Conservation (phyloP, 2,329 filamentous ascomycete species). For the Ophiostoma piceae region DNA sequence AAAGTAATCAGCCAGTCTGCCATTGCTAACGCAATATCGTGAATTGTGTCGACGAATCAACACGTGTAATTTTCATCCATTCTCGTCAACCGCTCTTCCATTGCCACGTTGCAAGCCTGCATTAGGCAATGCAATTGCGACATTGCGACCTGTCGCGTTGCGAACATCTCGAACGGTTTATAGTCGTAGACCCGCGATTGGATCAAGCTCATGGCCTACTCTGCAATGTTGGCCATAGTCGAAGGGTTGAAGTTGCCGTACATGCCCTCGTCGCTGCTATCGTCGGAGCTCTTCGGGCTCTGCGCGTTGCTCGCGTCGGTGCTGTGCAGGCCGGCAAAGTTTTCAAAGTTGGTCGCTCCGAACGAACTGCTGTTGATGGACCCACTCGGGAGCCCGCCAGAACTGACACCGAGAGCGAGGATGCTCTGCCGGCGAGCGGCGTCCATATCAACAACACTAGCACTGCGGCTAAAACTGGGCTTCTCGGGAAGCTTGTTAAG, state of each 20-base stretch:
- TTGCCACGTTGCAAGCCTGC: background rate
- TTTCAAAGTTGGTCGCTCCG: conserved; percentile 27
- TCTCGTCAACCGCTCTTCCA: background rate
- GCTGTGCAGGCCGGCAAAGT: conserved; percentile 43
- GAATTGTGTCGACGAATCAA: background rate
- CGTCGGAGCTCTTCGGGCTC: conserved; percentile 46
- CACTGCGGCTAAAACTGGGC: conserved; percentile 56
- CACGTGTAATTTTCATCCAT: background rate
- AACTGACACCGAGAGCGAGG: conserved; percentile 7
- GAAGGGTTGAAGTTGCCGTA: conserved; percentile 41
- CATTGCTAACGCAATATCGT: background rate
- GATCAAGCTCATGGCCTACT: conserved; percentile 12
- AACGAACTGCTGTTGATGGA: conserved; percentile 24
- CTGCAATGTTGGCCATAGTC: conserved; percentile 32
- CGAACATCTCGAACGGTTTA: background rate
- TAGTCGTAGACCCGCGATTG: background rate
- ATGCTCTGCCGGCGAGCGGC: conserved; percentile 14
- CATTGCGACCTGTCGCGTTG: background rate
- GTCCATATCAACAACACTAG: conserved; percentile 42
- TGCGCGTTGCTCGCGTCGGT: conserved; percentile 47
- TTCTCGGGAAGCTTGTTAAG: conserved; percentile 67
- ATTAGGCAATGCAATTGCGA: background rate
- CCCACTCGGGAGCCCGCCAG: conserved; percentile 30
- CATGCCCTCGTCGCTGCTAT: conserved; percentile 53
- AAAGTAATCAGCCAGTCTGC: background rate